Base-by-base conservation (phyloP, 495 filamentous ascomycete genomes). In the Aspergillus mulundensis region DNA sequence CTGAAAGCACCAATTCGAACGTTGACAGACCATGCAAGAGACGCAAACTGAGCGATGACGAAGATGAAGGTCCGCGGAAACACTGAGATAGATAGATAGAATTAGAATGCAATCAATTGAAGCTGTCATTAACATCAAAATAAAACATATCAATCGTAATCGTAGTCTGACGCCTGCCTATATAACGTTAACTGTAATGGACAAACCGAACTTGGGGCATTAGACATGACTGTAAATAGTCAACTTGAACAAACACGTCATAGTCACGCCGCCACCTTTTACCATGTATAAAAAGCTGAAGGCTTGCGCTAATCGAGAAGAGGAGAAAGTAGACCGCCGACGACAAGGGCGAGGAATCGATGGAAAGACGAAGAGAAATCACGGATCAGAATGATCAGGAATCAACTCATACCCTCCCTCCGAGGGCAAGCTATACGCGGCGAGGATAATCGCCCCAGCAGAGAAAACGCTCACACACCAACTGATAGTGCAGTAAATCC, bases 341-440 rank as follows among this genome's bases (percentile, higher is more conserved):
- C 7, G 7, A 6, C 34, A 2, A 14, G 10, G 23, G 7, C 21
- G 10, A 32, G 4, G 25, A 28, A 28, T 3, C 25, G 30, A 21
- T 7, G 45, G 18, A 38, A 10, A 36, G 28, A 50, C 19, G 10
- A 12, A 23, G 5, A 14, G 7, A 10, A 44, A 23, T 44, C 34
- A 38, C 21, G 24, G 7, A 36, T 58, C 32, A 66, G 23, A 58
- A 10, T 73, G 64, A 53, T 77, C 72, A 15, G 83, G 85, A 58
- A 88, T 86, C 24, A 88, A 74, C 68, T 94, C 88, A 72, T 97
- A 96, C 10, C 88, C 91, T 53, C 87, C 91, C 68, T 96, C 92
- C 1, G 83, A 78, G 3, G 91, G 89, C 46, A 96, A 67, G 10
- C 87, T 65, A 52, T 80, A 76, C 11, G 81, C 86, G 4, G 88